A percentile compares a stretch with the other conserved stretches of the same genome.
phyloP scores from a whole-genome alignment of 2,329 filamentous ascomycete genomes.

The Magnaporthiopsis rhizophila region DNA sequence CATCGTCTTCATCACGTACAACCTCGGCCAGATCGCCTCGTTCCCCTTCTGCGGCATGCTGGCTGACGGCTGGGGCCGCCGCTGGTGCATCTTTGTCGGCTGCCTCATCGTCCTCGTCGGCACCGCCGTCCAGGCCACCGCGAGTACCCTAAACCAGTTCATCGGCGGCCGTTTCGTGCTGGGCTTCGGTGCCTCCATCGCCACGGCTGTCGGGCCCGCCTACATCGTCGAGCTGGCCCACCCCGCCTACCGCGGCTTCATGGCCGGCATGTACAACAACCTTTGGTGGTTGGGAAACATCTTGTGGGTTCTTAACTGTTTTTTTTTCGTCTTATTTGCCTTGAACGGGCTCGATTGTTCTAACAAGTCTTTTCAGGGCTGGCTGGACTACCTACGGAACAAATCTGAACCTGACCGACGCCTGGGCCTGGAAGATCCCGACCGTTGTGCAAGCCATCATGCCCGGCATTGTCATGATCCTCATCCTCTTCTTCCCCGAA shows the following conservation, averaged over 20 bases:
- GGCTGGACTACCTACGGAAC: constrained; percentile 42
- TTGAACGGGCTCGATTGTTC: neutral
- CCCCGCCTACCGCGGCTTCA: constrained; percentile 51
- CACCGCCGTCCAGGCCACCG: constrained; percentile 40
- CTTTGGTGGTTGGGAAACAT: constrained; percentile 45
- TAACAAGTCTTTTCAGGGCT: constrained; percentile 19
- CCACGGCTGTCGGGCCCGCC: constrained; percentile 51
- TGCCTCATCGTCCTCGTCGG: constrained; percentile 43
- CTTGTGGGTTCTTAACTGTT: constrained; percentile 15
- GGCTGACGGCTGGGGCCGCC: constrained; percentile 42
- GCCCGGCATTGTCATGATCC: constrained; percentile 10
- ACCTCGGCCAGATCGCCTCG: constrained; percentile 40
- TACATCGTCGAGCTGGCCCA: constrained; percentile 57
- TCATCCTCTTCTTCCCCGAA: constrained; percentile 8
- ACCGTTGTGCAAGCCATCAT: constrained; percentile 42
- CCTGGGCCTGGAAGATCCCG: constrained; percentile 49
- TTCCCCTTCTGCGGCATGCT: constrained; percentile 43
- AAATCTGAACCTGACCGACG: constrained; percentile 30
- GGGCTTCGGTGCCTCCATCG: constrained; percentile 51
- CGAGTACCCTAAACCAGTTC: constrained; percentile 39
- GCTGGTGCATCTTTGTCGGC: constrained; percentile 48
- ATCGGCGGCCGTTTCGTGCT: constrained; percentile 48
- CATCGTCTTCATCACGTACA: constrained; percentile 39
- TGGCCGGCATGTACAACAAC: constrained; percentile 47
- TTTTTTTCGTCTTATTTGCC: neutral